These are phyloP conservation scores for Saccharomyces uvarum DNA, from an alignment of 1,139 yeast species.

Conservation along the genomic window DNA sequence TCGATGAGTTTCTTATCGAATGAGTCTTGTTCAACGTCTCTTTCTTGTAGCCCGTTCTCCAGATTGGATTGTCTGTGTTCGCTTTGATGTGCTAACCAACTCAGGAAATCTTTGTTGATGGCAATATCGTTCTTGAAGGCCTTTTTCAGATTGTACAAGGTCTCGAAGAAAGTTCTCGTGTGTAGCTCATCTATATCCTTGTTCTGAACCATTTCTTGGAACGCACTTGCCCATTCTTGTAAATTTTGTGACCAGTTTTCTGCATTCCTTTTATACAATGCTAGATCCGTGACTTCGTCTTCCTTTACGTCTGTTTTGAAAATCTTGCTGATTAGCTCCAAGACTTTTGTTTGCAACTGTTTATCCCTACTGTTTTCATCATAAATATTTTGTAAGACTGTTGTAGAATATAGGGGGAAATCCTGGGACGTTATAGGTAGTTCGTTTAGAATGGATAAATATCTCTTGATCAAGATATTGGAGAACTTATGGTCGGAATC, in stretches of 20 bases:
- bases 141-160: constrained; percentile 36
- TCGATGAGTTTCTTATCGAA: constrained; percentile 44
- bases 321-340: constrained; percentile 24
- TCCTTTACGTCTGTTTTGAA: constrained; percentile 7
- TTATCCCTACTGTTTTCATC: constrained; percentile 18
- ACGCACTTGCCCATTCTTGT: constrained; percentile 24
- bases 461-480: constrained; percentile 21
- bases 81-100: constrained; percentile 56
- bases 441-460: constrained; percentile 24
- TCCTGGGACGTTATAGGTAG: constrained; percentile 10
- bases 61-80: constrained; percentile 34
- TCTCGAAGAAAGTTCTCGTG: constrained; percentile 38
- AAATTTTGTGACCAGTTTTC: constrained; percentile 11
- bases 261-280: constrained; percentile 4
- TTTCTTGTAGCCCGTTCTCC: constrained; percentile 19
- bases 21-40: constrained; percentile 30
- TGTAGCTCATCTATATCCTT: constrained; percentile 35
- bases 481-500: constrained; percentile 6
- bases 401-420: constrained; percentile 13
- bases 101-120: constrained; percentile 37
- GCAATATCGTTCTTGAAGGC: constrained; percentile 20
- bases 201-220: constrained; percentile 22
- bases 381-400: constrained; percentile 17
- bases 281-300: not conserved
- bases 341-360: constrained; percentile 25